Conservation (phyloP, 2,329 filamentous ascomycete genomes). For the Coniosporium tulheliwenetii region DNA sequence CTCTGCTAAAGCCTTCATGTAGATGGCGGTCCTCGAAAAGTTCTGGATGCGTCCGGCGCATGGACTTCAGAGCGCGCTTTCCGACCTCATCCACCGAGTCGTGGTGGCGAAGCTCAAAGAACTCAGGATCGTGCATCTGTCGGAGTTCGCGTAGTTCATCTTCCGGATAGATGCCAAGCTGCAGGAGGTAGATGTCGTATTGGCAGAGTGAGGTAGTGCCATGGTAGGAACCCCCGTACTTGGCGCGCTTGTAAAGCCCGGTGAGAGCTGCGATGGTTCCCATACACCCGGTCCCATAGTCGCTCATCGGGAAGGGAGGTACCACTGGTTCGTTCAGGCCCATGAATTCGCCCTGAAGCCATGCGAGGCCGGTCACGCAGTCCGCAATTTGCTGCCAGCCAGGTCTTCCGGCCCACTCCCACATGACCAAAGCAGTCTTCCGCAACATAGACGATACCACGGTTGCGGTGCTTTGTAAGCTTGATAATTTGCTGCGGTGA, state of each 20-base stretch:
- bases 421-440: slow-evolving; percentile 41
- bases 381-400: slow-evolving; percentile 41
- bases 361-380: slow-evolving; percentile 43
- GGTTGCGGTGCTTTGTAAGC: slow-evolving; percentile 21
- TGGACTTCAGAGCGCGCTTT: slow-evolving; percentile 38
- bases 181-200: slow-evolving; percentile 51
- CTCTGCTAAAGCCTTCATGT: slow-evolving; percentile 32
- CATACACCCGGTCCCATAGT: slow-evolving; percentile 58
- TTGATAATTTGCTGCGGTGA: slow-evolving; percentile 24
- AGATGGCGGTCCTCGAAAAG: slow-evolving; percentile 34
- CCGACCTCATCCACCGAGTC: slow-evolving; percentile 53
- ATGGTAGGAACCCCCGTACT: slow-evolving; percentile 9
- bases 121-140: slow-evolving; percentile 32
- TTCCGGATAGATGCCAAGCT: slow-evolving; percentile 40
- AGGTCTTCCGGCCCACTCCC: slow-evolving; percentile 29
- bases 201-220: slow-evolving; percentile 47
- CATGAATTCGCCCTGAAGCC: slow-evolving; percentile 48
- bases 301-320: slow-evolving; percentile 42
- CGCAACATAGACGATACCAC: slow-evolving; percentile 30
- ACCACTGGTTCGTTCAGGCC: slow-evolving; percentile 47
- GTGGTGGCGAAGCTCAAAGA: slow-evolving; percentile 41
- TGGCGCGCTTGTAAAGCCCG: slow-evolving; percentile 41
- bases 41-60: slow-evolving; percentile 37
- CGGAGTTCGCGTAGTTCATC: slow-evolving; percentile 37
- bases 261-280: slow-evolving; percentile 51